A percentile compares a stretch with the other conserved stretches of the same genome.
Conservation (phyloP, 257 asterid genomes). For the Scutellaria baicalensis region DNA sequence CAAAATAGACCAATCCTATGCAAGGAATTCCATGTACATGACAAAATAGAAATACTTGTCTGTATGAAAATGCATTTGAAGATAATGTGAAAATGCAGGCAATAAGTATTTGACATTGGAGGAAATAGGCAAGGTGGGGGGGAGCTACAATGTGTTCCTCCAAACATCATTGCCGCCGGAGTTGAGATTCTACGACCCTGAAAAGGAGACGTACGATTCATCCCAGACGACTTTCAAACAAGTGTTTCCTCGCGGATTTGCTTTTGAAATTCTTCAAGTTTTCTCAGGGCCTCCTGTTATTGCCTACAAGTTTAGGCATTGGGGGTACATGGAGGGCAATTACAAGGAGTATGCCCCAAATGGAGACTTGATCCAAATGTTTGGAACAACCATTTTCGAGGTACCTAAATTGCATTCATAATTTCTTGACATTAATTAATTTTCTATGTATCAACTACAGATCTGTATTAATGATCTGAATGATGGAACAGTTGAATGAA, state of each 20-base stretch:
- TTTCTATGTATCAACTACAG: background rate
- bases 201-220: conserved; percentile 43
- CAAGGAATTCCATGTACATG: no score
- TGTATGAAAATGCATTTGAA: no score
- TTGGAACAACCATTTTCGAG: conserved; percentile 42
- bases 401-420: no score
- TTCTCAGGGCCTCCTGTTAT: conserved; percentile 72
- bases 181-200: conserved; percentile 48
- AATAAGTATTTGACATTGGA: conserved; percentile 24
- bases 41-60: no score
- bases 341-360: conserved; percentile 52
- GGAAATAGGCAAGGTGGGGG: conserved; percentile 47
- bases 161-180: conserved; percentile 61
- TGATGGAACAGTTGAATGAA: conserved; percentile 30
- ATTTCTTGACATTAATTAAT: background rate
- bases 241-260: conserved; percentile 63
- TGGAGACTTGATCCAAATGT: conserved; percentile 51
- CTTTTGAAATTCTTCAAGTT: conserved; percentile 55
- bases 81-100: conserved; percentile 13
- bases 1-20: no score
- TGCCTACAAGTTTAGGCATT: conserved; percentile 64
- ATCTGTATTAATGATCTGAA: no score
- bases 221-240: conserved; percentile 48
- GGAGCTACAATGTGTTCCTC: conserved; percentile 67
- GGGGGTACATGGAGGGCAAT: conserved; percentile 74